These are phyloP conservation scores for Hypoxylon sp. DNA, from an alignment of 2,329 filamentous ascomycete species.

Conservation along the genomic window DNA sequence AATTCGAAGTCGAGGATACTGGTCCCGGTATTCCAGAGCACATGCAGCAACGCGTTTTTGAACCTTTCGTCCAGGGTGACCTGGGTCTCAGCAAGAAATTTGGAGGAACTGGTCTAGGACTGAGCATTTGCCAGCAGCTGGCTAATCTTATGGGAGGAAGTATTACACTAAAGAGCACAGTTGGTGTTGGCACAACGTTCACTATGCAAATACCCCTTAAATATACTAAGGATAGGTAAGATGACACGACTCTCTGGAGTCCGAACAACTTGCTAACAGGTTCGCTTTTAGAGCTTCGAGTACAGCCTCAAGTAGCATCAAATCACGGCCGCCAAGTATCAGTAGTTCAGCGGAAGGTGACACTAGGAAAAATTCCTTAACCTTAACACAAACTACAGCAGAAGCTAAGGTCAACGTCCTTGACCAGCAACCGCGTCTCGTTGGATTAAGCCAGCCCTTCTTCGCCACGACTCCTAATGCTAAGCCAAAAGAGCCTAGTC, in stretches of 20 bases:
- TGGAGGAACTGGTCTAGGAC: constrained; percentile 87
- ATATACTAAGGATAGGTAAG: constrained; percentile 78
- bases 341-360: constrained; percentile 60
- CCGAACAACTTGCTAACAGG: constrained; percentile 21
- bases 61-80: constrained; percentile 96
- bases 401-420: constrained; percentile 63
- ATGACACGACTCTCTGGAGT: constrained; percentile 12
- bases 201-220: constrained; percentile 86
- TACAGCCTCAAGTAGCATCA: constrained; percentile 68
- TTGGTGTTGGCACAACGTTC: constrained; percentile 84
- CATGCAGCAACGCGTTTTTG: constrained; percentile 87
- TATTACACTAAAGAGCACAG: constrained; percentile 78
- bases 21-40: constrained; percentile 86
- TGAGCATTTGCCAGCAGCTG: constrained; percentile 92
- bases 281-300: constrained; percentile 62
- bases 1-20: constrained; percentile 91
- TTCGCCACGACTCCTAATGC: constrained; percentile 68
- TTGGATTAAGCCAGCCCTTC: constrained; percentile 87
- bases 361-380: constrained; percentile 53
- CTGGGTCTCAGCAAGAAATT: constrained; percentile 90
- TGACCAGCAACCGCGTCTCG: constrained; percentile 81
- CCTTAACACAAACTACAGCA: constrained; percentile 50
- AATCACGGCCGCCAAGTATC: constrained; percentile 66
- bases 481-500: constrained; percentile 53
- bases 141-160: constrained; percentile 86